Evolutionary conservation across 768 basidiomycete species (phyloP).

Genomic region (Leccinum imitatum): DNA sequence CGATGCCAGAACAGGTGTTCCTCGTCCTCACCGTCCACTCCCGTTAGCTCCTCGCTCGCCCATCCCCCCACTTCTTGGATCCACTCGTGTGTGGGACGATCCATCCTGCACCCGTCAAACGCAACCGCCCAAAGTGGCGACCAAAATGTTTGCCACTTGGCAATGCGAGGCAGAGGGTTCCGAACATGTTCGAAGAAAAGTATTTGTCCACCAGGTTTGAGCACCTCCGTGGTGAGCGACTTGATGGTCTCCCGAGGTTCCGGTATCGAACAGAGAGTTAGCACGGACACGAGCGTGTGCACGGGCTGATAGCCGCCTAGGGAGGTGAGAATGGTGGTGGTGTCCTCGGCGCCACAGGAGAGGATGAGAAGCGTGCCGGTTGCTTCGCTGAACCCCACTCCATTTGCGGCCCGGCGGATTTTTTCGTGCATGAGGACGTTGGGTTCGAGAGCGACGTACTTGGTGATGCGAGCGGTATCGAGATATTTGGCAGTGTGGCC

Average conservation of each 20-base stretch:
- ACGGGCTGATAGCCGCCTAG: constrained; percentile 39
- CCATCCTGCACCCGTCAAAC: constrained; percentile 66
- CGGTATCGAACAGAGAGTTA: constrained; percentile 48
- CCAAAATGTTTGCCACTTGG: constrained; percentile 76
- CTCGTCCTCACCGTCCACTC: constrained; percentile 50
- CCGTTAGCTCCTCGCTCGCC: constrained; percentile 46
- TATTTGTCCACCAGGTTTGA: constrained; percentile 64
- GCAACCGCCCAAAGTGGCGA: constrained; percentile 60
- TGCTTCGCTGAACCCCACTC: constrained; percentile 52
- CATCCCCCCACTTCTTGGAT: constrained; percentile 47
- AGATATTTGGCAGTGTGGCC: constrained; percentile 68
- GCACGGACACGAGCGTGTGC: constrained; percentile 63
- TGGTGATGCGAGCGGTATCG: constrained; percentile 50
- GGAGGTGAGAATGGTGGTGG: constrained; percentile 43
- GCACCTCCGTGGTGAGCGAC: constrained; percentile 47
- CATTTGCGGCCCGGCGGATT: constrained; percentile 49
- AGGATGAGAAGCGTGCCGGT: constrained; percentile 58
- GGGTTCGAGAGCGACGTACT: constrained; percentile 73
- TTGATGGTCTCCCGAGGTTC: constrained; percentile 48
- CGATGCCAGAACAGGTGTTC: constrained; percentile 63
- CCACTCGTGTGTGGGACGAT: constrained; percentile 53
- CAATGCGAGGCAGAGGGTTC: constrained; percentile 50
- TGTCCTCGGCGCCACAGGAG: constrained; percentile 62
- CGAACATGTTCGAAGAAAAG: constrained; percentile 73
- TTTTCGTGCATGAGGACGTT: constrained; percentile 61